Evolutionary conservation across 2,329 filamentous ascomycete species (phyloP).

Genomic region (Scleromitrula shiraiana): DNA sequence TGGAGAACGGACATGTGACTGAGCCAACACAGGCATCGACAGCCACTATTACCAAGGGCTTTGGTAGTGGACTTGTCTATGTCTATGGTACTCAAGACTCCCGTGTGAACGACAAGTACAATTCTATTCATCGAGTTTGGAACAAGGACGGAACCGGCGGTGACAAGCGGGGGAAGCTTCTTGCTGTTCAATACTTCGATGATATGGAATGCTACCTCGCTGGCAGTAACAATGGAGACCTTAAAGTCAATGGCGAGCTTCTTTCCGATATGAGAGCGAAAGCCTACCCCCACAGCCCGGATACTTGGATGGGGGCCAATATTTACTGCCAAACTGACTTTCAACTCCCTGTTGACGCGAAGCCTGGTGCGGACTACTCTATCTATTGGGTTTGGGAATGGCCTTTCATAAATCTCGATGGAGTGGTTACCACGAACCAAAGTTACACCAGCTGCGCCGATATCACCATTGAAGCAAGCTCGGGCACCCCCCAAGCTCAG

Average conservation of each 20-base stretch:
- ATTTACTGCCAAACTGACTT: constrained; percentile 79
- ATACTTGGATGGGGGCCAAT: constrained; percentile 38
- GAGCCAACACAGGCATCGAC: constrained; percentile 39
- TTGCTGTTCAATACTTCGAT: constrained; percentile 75
- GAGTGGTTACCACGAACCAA: constrained; percentile 43
- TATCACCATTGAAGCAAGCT: constrained; percentile 30
- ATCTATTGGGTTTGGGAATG: constrained; percentile 98
- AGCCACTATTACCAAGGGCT: constrained; percentile 39
- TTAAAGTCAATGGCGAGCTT: background rate
- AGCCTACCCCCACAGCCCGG: constrained; percentile 44
- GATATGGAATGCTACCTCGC: constrained; percentile 74
- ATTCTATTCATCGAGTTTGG: constrained; percentile 66
- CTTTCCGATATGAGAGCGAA: constrained; percentile 41
- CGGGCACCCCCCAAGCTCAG: background rate
- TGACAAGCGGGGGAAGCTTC: constrained; percentile 65
- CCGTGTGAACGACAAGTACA: constrained; percentile 44
- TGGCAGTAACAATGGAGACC: constrained; percentile 6
- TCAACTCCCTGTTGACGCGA: constrained; percentile 58
- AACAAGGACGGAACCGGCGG: constrained; percentile 73
- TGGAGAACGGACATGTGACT: constrained; percentile 72
- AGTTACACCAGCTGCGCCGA: constrained; percentile 53
- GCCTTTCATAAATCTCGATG: constrained; percentile 49
- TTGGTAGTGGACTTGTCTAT: constrained; percentile 63
- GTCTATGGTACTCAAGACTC: constrained; percentile 61
- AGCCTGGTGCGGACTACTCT: constrained; percentile 61